Conservation (phyloP, 495 filamentous ascomycete genomes). For the Xanthoparmelia taractica region DNA sequence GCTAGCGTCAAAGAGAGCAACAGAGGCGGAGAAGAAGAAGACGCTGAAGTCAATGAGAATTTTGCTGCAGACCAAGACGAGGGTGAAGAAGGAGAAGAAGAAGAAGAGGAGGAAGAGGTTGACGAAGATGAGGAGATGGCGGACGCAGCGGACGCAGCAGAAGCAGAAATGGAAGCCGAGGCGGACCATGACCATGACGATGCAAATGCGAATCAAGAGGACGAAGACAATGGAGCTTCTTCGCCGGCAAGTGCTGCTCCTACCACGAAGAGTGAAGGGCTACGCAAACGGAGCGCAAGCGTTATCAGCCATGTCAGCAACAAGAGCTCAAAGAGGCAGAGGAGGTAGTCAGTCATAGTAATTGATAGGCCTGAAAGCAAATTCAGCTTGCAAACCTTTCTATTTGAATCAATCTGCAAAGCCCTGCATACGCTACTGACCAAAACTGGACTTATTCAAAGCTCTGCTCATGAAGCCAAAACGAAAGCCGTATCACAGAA, state of each 20-base stretch:
- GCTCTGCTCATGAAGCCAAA: not conserved
- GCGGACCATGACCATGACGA: slow-evolving; percentile 11
- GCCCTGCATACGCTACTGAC: not conserved
- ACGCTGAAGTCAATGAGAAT: slow-evolving; percentile 33
- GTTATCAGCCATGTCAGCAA: slow-evolving; percentile 26
- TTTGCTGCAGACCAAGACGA: slow-evolving; percentile 22
- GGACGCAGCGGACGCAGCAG: slow-evolving; percentile 4
- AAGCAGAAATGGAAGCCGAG: slow-evolving; percentile 9
- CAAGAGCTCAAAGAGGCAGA: slow-evolving; percentile 25
- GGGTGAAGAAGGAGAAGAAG: slow-evolving; percentile 12
- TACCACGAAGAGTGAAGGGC: slow-evolving; percentile 6
- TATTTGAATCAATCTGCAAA: not conserved
- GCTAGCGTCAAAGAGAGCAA: slow-evolving; percentile 10
- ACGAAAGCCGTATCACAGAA: not conserved
- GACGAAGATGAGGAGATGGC: slow-evolving; percentile 14
- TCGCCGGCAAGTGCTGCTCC: slow-evolving; percentile 5
- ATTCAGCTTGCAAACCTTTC: not conserved
- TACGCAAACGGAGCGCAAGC: slow-evolving; percentile 28
- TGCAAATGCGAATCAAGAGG: slow-evolving; percentile 14
- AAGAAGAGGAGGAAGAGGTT: slow-evolving; percentile 11
- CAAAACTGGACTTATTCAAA: not conserved
- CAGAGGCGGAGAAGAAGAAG: slow-evolving; percentile 17
- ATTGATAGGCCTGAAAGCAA: not conserved
- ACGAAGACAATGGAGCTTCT: slow-evolving; percentile 13
- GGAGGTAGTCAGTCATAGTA: slow-evolving; percentile 9